Evolutionary conservation across 495 filamentous ascomycete genomes (phyloP).

Genomic region (Apodospora peruviana): DNA sequence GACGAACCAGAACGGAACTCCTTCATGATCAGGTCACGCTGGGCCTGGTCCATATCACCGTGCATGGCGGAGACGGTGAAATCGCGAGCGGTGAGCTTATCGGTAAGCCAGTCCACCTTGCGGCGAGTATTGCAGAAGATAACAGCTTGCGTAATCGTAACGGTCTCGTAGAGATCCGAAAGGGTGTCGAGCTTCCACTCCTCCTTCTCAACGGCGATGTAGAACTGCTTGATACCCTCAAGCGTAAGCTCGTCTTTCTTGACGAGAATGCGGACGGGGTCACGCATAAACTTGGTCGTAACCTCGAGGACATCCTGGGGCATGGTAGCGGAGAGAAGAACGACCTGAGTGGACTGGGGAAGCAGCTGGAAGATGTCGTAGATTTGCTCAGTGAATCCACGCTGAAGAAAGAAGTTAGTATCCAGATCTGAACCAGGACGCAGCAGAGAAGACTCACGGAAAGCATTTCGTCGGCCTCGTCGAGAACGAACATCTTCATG

Average conservation of each 20-base stretch:
- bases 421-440: neutral
- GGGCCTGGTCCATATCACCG: conserved; percentile 97
- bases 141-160: conserved; percentile 98
- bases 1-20: conserved; percentile 96
- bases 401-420: conserved; percentile 37
- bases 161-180: conserved; percentile 96
- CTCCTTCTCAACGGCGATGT: conserved; percentile 98
- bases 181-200: conserved; percentile 99
- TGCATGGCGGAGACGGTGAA: conserved; percentile 99
- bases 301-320: conserved; percentile 98
- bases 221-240: conserved; percentile 98
- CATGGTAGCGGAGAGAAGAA: conserved; percentile 94
- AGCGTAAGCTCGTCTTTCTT: conserved; percentile 99
- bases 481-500: conserved; percentile 99
- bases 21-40: conserved; percentile 98
- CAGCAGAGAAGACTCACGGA: conserved; percentile 54
- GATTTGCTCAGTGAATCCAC: conserved; percentile 97
- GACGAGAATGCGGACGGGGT: conserved; percentile 96
- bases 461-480: conserved; percentile 90
- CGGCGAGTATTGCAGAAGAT: conserved; percentile 99
- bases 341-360: conserved; percentile 92
- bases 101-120: conserved; percentile 99
- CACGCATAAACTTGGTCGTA: conserved; percentile 99
- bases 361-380: conserved; percentile 98
- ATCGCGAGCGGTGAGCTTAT: conserved; percentile 96